Percentiles rank a stretch among this genome's conserved stretches.
Evolutionary conservation across 352 stramenopile genomes (phyloP).

Genomic region (Phytophthora crassamura): DNA sequence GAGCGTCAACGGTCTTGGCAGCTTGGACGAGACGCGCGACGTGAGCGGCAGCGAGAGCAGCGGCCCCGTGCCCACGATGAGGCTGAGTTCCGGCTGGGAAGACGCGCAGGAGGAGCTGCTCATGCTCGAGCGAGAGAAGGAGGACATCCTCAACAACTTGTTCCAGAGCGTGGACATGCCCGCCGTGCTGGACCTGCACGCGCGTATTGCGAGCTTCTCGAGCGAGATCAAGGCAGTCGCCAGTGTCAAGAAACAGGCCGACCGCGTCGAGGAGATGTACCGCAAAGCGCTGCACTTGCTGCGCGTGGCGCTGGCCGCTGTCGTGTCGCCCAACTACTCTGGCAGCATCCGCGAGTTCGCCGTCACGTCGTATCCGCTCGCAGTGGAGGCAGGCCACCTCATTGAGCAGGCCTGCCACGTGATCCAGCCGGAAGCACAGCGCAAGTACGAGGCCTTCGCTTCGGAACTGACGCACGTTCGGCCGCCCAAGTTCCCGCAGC

Average conservation of each 20-base stretch:
- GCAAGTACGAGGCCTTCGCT: constrained; percentile 75
- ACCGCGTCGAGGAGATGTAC: constrained; percentile 74
- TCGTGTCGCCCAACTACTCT: constrained; percentile 77
- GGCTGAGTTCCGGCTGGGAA: constrained; percentile 44
- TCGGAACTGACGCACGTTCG: constrained; percentile 56
- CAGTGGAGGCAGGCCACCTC: constrained; percentile 77
- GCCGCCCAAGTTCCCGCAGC: constrained; percentile 69
- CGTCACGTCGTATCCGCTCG: constrained; percentile 71
- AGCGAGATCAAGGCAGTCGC: constrained; percentile 84
- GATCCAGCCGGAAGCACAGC: constrained; percentile 80
- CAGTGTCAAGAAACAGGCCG: constrained; percentile 79
- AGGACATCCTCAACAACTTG: constrained; percentile 74
- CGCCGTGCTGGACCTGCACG: constrained; percentile 73
- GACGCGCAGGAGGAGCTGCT: constrained; percentile 68
- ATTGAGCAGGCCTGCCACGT: constrained; percentile 73
- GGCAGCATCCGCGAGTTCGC: constrained; percentile 81
- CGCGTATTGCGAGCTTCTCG: constrained; percentile 72
- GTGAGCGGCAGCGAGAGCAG: constrained; percentile 45
- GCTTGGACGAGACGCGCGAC: constrained; percentile 37
- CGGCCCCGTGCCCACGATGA: constrained; percentile 28
- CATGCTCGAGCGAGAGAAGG: constrained; percentile 71
- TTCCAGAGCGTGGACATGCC: constrained; percentile 66
- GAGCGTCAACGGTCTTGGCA: constrained; percentile 27
- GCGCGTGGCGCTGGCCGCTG: constrained; percentile 69
- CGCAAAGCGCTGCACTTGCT: constrained; percentile 78